Base-by-base conservation (phyloP, 2,329 filamentous ascomycete species). In the Pseudogymnoascus pannorum region DNA sequence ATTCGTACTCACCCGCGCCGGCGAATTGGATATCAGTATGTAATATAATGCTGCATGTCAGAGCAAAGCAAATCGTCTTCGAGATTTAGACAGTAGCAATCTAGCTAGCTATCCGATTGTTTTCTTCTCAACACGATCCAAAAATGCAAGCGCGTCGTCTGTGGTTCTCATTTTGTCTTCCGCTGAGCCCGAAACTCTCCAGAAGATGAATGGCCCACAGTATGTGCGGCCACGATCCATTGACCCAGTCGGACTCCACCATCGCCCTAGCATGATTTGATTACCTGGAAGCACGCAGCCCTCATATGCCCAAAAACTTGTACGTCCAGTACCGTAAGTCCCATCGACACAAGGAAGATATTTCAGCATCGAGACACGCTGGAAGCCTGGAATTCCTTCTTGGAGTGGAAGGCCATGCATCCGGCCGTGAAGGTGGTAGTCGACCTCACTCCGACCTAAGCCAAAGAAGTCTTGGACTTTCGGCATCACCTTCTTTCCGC, bases 311-410 rank as follows among this genome's bases (percentile, higher is more conserved):
- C 75, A 77, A 1, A 75, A 69, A 64, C 73, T 74, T 16, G 67
- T 61, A 11, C 22, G 44, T 40, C 69, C 65, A 36, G 63, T 65
- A 8, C 60, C 33, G 20, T 67, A 36, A 16, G 60, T 14, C 5
- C 65, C 68, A 24, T 68, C 58, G 11, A 63, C 42, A 40, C 26
- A 31, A 2, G 65, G 63, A 38, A 67, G 68, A 59, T 80, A 79
- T 68, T 81, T 81, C 75, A 83, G 79, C 72, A 84, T 78, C 0
- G 76, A 79, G 61, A 84, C 72, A 31, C 80, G 75, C 70, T 81
- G 78, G 73, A 78, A 84, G 18, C 81, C 81, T 0, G 77, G 75
- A 11, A 84, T 78, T 1, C 73, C 75, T 14, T 74, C 63, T 64
- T 84, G 81, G 2, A 72, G 66, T 0, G 78, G 78, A 1, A 84